These are phyloP conservation scores for Botrytis sinoallii DNA, from an alignment of 2,329 filamentous ascomycete genomes.

Conservation along the genomic window DNA sequence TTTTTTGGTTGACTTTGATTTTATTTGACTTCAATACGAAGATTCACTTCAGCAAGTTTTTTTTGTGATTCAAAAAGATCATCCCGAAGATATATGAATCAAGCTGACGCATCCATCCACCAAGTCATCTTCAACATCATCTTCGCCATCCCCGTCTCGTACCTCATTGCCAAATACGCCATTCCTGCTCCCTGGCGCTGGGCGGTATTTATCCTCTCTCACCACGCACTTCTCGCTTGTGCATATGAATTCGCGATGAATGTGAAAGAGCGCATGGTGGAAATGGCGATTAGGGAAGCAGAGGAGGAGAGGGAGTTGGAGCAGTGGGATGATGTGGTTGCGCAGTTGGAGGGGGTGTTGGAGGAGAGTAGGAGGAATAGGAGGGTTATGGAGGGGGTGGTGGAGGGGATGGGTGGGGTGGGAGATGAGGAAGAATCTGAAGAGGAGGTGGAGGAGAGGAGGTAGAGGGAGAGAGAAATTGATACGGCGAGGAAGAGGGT, in stretches of 20 bases:
- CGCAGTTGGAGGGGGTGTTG: conserved; percentile 1
- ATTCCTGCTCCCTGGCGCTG: neutral
- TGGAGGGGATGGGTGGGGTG: neutral
- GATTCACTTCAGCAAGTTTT: neutral
- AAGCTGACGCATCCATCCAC: neutral
- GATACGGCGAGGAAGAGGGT: too few species aligned
- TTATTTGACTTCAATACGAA: too few species aligned
- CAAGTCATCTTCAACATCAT: conserved; percentile 23
- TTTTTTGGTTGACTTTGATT: too few species aligned
- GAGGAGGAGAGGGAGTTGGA: conserved; percentile 15
- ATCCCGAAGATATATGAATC: neutral
- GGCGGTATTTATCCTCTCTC: neutral
- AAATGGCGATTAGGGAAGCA: conserved; percentile 8
- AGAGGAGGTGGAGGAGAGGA: neutral
- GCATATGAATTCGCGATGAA: neutral
- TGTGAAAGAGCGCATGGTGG: conserved; percentile 3
- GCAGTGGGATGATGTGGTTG: conserved; percentile 21
- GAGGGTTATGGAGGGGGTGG: neutral
- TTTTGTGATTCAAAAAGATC: too few species aligned
- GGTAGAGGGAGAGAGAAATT: neutral
- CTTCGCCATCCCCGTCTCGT: conserved; percentile 22
- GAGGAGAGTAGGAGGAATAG: neutral
- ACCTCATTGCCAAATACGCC: conserved; percentile 7
- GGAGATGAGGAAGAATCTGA: neutral
- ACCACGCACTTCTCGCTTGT: conserved; percentile 2